These are phyloP conservation scores for Penicillium daleae DNA, from an alignment of 495 filamentous ascomycete genomes.

Conservation along the genomic window DNA sequence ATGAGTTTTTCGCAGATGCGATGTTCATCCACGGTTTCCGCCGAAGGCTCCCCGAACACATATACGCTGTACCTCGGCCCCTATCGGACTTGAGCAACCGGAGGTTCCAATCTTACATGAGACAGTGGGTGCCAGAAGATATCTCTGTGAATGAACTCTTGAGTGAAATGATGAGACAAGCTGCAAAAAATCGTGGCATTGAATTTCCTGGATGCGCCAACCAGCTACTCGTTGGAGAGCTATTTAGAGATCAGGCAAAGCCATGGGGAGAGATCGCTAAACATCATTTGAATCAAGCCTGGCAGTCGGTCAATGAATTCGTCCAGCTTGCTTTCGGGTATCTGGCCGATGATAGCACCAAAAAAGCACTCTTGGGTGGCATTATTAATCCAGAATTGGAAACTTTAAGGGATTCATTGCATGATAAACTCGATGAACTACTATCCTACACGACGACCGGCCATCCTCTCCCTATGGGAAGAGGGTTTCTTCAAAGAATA, in stretches of 20 bases:
- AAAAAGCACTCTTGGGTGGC: conserved; percentile 24
- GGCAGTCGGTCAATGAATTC: conserved; percentile 33
- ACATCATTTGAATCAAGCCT: conserved; percentile 27
- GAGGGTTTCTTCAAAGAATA: conserved; percentile 39
- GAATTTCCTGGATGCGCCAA: conserved; percentile 53
- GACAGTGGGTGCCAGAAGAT: conserved; percentile 17
- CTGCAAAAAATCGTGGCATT: conserved; percentile 36
- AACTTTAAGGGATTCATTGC: conserved; percentile 32
- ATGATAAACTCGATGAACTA: conserved; percentile 47
- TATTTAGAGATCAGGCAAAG: conserved; percentile 49
- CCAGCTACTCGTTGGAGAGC: conserved; percentile 42
- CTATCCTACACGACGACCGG: conserved; percentile 46
- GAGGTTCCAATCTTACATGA: conserved; percentile 18
- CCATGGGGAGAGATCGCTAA: conserved; percentile 42
- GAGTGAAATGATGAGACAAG: conserved; percentile 19
- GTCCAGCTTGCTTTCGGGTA: conserved; percentile 30
- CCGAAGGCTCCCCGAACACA: conserved; percentile 14
- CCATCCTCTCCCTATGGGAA: conserved; percentile 48
- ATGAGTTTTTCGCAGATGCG: conserved; percentile 56
- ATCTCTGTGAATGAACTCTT: conserved; percentile 20
- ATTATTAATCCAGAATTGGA: conserved; percentile 33
- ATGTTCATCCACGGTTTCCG: conserved; percentile 33
- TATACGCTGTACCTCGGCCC: neutral
- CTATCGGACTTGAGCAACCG: neutral
- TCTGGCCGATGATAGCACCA: conserved; percentile 37